These are phyloP conservation scores for Lactuca saligna DNA, from an alignment of 129 eudicot genomes.

Conservation along the genomic window DNA sequence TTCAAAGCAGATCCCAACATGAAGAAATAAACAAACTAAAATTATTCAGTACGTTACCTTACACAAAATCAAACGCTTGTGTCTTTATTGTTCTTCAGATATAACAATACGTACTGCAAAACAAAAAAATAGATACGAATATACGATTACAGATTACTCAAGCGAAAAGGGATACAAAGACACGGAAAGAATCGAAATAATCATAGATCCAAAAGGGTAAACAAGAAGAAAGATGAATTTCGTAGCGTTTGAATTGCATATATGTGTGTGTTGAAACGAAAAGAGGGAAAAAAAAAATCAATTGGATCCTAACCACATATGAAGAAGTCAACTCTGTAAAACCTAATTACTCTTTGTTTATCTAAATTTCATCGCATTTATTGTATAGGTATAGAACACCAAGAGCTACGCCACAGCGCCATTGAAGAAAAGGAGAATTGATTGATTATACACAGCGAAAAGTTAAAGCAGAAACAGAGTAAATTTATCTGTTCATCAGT, in stretches of 20 bases:
- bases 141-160: not conserved
- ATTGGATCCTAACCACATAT: slow-evolving; percentile 2
- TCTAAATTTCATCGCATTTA: slow-evolving; percentile 7
- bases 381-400: not conserved
- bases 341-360: slow-evolving; percentile 21
- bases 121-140: slow-evolving; percentile 11
- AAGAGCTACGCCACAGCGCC: not conserved
- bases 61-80: slow-evolving; percentile 13
- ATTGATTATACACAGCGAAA: not conserved
- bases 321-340: slow-evolving; percentile 24
- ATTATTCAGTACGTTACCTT: slow-evolving; percentile 1
- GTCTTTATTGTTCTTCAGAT: slow-evolving; percentile 26
- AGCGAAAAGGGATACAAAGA: slow-evolving; percentile 4
- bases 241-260: slow-evolving; percentile 9
- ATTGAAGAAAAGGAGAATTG: not conserved
- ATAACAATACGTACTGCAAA: slow-evolving; percentile 13
- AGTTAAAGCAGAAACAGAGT: slow-evolving; percentile 16
- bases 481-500: not conserved
- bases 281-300: slow-evolving; percentile 8
- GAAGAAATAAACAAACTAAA: not conserved
- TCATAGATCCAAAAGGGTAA: slow-evolving; percentile 11
- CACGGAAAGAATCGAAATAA: not conserved
- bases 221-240: slow-evolving; percentile 8
- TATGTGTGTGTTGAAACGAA: not conserved
- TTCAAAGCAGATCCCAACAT: slow-evolving; percentile 15